Base-by-base conservation (phyloP, 2,329 filamentous ascomycete species). In the Trichoderma cornu-damae region DNA sequence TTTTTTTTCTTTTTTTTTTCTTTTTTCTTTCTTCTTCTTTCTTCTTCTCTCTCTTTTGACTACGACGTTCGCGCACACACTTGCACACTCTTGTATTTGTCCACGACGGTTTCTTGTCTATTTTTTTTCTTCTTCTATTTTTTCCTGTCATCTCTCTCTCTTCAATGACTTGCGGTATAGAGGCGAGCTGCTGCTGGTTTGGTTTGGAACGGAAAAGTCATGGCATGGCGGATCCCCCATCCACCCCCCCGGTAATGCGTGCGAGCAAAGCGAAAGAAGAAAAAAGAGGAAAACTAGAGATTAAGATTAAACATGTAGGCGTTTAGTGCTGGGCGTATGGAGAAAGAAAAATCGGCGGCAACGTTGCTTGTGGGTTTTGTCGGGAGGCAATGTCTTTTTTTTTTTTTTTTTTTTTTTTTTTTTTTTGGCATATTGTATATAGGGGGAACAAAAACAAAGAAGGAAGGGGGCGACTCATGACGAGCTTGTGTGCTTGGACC, bases 381-480 rank as follows among this genome's bases (percentile, higher is more conserved):
- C 18, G 11, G 28, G 28, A n/a, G n/a, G 16, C 11, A 28, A 28
- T 28, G 28, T 49, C 37, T 35, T n/a, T 50, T 32, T 56, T 49
- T n/a, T n/a, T n/a, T 49, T 28, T 35, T n/a, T 50, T 32, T 56
- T 49, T 49, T 28, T 35, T n/a, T 50, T 32, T 56, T 49, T n/a
- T n/a, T n/a, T n/a, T n/a, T n/a, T n/a, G n/a, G 54, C 44, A 50
- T 57, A 50, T 51, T 42, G 35, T 49, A 18, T 28, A 44, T 49
- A 38, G 26, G n/a, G n/a, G n/a, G n/a, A n/a, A n/a, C n/a, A n/a
- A n/a, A n/a, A n/a, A n/a, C n/a, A n/a, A n/a, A n/a, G n/a, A n/a
- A n/a, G n/a, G 35, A 38, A 35, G 26, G 42, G 37, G 38, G 40
- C 34, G 12, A 26, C 43, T 49, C 34, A 28, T 22, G 40, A 58